A percentile compares a stretch with the other conserved stretches of the same genome.
Evolutionary conservation across 2,329 filamentous ascomycete species (phyloP).

Genomic region (Alternaria sp.): DNA sequence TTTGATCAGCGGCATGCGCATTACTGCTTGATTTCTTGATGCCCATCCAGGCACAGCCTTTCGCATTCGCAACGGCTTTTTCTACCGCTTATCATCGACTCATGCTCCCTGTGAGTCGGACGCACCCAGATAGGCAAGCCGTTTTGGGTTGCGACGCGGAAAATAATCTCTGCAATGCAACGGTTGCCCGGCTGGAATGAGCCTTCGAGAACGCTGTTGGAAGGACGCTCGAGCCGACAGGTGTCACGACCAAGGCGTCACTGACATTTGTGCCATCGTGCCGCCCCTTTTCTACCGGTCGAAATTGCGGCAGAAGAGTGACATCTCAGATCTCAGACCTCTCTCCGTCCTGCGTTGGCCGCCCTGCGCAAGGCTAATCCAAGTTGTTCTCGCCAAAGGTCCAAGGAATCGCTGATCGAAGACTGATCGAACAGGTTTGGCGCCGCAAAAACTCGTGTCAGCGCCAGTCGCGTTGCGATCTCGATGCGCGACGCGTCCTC

Average conservation of each 20-base stretch:
- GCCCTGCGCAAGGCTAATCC: conserved; percentile 7
- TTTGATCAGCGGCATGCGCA: conserved; percentile 14
- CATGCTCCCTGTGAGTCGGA: neutral
- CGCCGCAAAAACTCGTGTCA: conserved; percentile 13
- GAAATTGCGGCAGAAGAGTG: conserved; percentile 25
- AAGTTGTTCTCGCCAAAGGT: conserved; percentile 20
- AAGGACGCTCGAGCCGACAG: conserved; percentile 38
- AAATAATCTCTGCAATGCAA: conserved; percentile 6
- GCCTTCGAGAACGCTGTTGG: conserved; percentile 34
- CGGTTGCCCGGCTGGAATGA: conserved; percentile 17
- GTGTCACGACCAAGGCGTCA: conserved; percentile 7
- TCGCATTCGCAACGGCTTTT: neutral
- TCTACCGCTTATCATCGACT: conserved; percentile 1
- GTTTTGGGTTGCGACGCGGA: conserved; percentile 6
- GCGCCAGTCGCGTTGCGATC: conserved; percentile 8
- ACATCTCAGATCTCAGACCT: conserved; percentile 25
- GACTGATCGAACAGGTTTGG: conserved; percentile 9
- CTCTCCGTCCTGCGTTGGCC: conserved; percentile 13
- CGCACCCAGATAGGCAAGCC: conserved; percentile 6
- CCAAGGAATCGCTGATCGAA: neutral
- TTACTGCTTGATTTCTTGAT: neutral
- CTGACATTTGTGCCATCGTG: conserved; percentile 5
- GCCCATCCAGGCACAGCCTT: neutral
- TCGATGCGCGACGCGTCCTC: conserved; percentile 8
- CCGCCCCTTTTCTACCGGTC: conserved; percentile 27